Evolutionary conservation across 2,329 filamentous ascomycete genomes (phyloP).

Genomic region (Fusarium odoratissimum): DNA sequence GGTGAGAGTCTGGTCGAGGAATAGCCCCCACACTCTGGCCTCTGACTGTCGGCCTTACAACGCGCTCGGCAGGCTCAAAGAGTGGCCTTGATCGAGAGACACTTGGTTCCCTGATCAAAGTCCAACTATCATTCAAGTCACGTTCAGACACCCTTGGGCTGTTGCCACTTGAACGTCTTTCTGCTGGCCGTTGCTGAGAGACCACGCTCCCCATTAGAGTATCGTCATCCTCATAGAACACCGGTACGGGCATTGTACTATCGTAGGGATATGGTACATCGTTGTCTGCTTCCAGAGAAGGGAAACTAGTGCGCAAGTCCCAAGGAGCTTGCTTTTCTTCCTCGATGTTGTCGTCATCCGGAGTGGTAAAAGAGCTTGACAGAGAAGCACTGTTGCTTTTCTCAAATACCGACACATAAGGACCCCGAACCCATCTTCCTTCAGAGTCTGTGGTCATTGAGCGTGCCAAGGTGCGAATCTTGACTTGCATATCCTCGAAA

Average conservation of each 20-base stretch:
- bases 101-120: background rate
- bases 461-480: constrained; percentile 24
- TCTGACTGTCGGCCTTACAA: background rate
- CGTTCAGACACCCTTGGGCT: constrained; percentile 6
- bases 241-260: constrained; percentile 29
- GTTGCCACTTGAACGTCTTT: background rate
- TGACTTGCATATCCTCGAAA: constrained; percentile 34
- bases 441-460: constrained; percentile 29
- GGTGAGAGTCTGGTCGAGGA: background rate
- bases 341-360: constrained; percentile 15
- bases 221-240: constrained; percentile 15
- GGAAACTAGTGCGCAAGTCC: constrained; percentile 25
- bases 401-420: constrained; percentile 43
- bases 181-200: background rate
- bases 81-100: background rate
- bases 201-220: background rate
- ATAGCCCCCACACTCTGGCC: background rate
- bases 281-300: constrained; percentile 19
- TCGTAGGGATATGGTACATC: constrained; percentile 38
- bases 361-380: constrained; percentile 28
- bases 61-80: background rate
- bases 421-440: constrained; percentile 23
- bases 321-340: constrained; percentile 2
- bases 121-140: background rate
- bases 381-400: constrained; percentile 38